Conservation (phyloP, 2,329 filamentous ascomycete species). For the Pseudogymnoascus sp. region DNA sequence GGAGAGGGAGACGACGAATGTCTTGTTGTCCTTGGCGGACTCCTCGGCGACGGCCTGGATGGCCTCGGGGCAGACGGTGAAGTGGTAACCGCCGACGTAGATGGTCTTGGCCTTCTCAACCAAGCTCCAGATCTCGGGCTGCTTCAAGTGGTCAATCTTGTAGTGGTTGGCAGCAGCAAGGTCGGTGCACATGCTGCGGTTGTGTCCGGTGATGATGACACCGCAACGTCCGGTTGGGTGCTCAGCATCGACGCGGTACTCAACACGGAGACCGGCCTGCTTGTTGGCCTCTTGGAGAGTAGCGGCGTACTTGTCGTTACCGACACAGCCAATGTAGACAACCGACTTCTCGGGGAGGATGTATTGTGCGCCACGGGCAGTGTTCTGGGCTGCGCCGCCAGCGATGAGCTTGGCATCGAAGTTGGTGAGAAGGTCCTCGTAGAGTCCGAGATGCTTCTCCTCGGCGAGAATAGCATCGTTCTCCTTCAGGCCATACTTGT, state of each 20-base stretch:
- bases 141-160: constrained; percentile 87
- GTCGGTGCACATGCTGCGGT: constrained; percentile 91
- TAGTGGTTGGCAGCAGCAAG: constrained; percentile 96
- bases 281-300: constrained; percentile 81
- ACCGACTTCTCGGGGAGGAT: constrained; percentile 84
- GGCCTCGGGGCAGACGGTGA: constrained; percentile 90
- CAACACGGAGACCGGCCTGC: constrained; percentile 81
- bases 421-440: constrained; percentile 89
- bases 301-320: constrained; percentile 91
- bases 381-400: constrained; percentile 95
- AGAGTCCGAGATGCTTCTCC: constrained; percentile 81
- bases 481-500: constrained; percentile 89
- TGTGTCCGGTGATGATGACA: constrained; percentile 93
- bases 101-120: constrained; percentile 83
- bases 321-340: constrained; percentile 88
- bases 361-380: constrained; percentile 92
- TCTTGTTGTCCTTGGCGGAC: constrained; percentile 83
- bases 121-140: constrained; percentile 82
- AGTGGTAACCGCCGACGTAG: constrained; percentile 94
- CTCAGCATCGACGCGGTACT: constrained; percentile 86
- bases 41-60: constrained; percentile 87
- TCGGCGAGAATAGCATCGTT: constrained; percentile 98
- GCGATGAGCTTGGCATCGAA: constrained; percentile 91
- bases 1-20: constrained; percentile 83
- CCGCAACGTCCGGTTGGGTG: constrained; percentile 88